Evolutionary conservation across 495 filamentous ascomycete genomes (phyloP).

Genomic region (Penicillium ochrochloron): DNA sequence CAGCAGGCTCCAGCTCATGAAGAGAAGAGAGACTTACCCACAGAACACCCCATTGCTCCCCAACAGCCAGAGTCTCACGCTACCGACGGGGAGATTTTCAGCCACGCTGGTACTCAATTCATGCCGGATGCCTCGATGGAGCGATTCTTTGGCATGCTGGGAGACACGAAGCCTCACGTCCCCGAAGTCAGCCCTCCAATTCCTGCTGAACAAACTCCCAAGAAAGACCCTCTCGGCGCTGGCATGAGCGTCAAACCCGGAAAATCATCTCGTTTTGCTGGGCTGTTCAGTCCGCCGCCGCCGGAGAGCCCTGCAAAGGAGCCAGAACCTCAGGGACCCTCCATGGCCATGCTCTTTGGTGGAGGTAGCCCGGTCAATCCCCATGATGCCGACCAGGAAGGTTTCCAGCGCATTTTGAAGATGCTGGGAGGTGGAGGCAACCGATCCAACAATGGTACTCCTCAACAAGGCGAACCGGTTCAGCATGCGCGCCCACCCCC

Average conservation of each 20-base stretch:
- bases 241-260: conserved; percentile 31
- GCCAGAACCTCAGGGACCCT: conserved; percentile 46
- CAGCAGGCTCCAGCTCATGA: conserved; percentile 39
- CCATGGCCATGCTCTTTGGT: conserved; percentile 27
- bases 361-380: conserved; percentile 44
- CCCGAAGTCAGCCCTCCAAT: conserved; percentile 32
- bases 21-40: conserved; percentile 51
- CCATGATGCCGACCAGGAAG: conserved; percentile 78
- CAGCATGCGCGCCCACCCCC: conserved; percentile 38
- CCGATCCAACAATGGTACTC: conserved; percentile 48
- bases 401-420: conserved; percentile 84
- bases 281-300: conserved; percentile 74
- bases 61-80: conserved; percentile 41
- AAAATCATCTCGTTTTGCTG: conserved; percentile 82
- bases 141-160: conserved; percentile 79
- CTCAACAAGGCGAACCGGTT: conserved; percentile 36
- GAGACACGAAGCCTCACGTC: conserved; percentile 45
- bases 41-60: conserved; percentile 29
- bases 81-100: conserved; percentile 46
- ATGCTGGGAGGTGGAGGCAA: conserved; percentile 66
- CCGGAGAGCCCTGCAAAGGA: conserved; percentile 59
- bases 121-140: conserved; percentile 70
- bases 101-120: conserved; percentile 37
- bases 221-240: conserved; percentile 27
- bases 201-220: conserved; percentile 34